Evolutionary conservation across 1,284 basidiomycete species (phyloP), one percentile per base, ranked within the genome.

Genomic region (Cryptococcus sp.): DNA sequence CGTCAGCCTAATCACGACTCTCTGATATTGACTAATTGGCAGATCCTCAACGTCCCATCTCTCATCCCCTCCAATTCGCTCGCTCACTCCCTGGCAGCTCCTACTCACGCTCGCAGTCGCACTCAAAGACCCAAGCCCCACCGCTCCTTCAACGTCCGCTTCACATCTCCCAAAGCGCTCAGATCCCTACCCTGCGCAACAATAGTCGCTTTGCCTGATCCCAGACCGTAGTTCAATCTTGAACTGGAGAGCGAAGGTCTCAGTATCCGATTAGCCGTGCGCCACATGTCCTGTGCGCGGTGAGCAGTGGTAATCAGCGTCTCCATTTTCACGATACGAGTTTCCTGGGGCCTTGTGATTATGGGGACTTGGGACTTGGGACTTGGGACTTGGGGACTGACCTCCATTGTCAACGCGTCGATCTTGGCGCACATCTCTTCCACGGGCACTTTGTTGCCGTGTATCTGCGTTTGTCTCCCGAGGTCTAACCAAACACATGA

Each of bases 351-450:
- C n/a, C 42, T 25, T 23, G 35, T 47, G 17, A 50, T 47, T 16
- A 7, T 40, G 22, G 17, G 48, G 48, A 16, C 47, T n/a, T 35
- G 10, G 15, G 16, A n/a, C 35, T 50, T 4, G 7, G 27, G 3
- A 41, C 20, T 23, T 6, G 20, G 25, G 20, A 44, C 45, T 3
- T 16, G 52, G 22, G 23, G 91, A 89, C 55, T 94, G 80, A 50
- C 88, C 39, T 85, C 84, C 13, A 89, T 75, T 19, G 87, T 88
- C 53, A 99, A 86, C 47, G 83, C 81, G 77, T 95, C 92, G 63
- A 99, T 93, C 75, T 88, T 88, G 13, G 85, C 86, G 61, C 89
- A 90, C 95, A 98, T 98, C 77, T 98, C 93, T 35, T 87, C 84
- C 23, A 95, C 84, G 4, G 89, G 86, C 47, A 97, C 85, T 76